Conservation (phyloP, 805 yeast genomes). For the Schizosaccharomyces octosporus region DNA sequence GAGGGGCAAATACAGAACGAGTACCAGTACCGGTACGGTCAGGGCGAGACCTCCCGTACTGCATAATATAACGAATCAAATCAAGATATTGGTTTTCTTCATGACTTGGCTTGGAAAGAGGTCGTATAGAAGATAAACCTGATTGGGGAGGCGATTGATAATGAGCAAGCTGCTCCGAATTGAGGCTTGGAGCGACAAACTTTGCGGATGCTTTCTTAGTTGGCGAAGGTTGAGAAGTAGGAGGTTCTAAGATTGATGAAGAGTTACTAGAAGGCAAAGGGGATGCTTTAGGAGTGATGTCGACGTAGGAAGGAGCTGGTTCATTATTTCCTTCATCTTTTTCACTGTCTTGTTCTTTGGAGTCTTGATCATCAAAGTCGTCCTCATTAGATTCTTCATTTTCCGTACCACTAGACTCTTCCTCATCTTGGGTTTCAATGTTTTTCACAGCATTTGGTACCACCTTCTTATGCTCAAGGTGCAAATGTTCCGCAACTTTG, state of each 20-base stretch:
- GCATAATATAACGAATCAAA: slow-evolving; percentile 49
- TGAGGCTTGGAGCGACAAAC: neutral
- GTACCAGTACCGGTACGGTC: slow-evolving; percentile 98
- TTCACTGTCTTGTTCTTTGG: neutral
- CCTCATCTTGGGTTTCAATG: neutral
- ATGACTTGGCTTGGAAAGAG: too few relatives aligned
- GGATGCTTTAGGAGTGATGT: neutral
- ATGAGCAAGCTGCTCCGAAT: neutral
- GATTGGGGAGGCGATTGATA: too few relatives aligned
- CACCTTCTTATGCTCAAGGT: neutral
- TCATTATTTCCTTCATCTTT: neutral
- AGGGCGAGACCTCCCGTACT: slow-evolving; percentile 71
- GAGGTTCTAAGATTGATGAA: neutral
- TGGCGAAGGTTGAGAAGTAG: neutral
- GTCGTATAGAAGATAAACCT: too few relatives aligned
- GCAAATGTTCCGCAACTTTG: slow-evolving; percentile 43
- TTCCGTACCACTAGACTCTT: neutral
- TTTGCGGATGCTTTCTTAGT: neutral
- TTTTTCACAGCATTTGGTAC: neutral
- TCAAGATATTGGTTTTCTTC: slow-evolving; percentile 40
- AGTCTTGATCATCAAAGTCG: neutral
- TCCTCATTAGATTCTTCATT: neutral
- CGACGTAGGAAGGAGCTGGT: neutral
- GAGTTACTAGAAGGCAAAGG: neutral
- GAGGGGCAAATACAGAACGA: slow-evolving; percentile 73